Base-by-base conservation (phyloP, 495 filamentous ascomycete genomes). In the Aspergillus indologenus region DNA sequence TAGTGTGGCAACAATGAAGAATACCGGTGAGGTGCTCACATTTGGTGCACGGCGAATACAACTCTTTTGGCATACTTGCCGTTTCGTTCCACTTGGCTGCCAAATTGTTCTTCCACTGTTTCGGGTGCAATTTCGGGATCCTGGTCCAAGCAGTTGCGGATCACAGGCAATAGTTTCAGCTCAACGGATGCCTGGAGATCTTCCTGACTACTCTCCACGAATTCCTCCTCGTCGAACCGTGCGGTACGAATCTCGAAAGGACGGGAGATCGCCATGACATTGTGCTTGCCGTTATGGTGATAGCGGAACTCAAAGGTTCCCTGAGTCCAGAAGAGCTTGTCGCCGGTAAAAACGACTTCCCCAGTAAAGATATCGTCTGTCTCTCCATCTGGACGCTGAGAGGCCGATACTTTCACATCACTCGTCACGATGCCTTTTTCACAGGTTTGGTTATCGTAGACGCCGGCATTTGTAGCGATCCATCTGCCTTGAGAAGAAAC, bases 281-380 rank as follows among this genome's bases (percentile, higher is more conserved):
- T 90, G 72, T 98, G 90, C 66, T 90, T 89, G 57, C 90, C 91
- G 63, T 90, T 88, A 75, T 98, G 94, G 78, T 98, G 94, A 75
- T 96, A 97, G 11, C 94, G 86, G 75, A 98, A 92, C 66, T 98
- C 94, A 68, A 95, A 98, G 43, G 91, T 88, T 50, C 94, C 94
- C 44, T 92, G 89, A 1, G 87, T 94, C 94, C 94, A 98, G 85
- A 91, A 98, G 15, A 94, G 81, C 76, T 98, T 98, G 79, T 97
- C 92, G 43, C 92, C 92, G 17, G 85, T 80, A 64, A 98, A 97
- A 42, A 89, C 70, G 74, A 98, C 84, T 70, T 98, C 92, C 57
- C 94, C 94, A 6, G 73, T 74, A 1, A 71, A 73, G 49, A 73
- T 55, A 7, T 77, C 70, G 26, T 62, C 68, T 17, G 65, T 68